Conservation (phyloP, 306 rosid species). For the Oemleria cerasiformis region DNA sequence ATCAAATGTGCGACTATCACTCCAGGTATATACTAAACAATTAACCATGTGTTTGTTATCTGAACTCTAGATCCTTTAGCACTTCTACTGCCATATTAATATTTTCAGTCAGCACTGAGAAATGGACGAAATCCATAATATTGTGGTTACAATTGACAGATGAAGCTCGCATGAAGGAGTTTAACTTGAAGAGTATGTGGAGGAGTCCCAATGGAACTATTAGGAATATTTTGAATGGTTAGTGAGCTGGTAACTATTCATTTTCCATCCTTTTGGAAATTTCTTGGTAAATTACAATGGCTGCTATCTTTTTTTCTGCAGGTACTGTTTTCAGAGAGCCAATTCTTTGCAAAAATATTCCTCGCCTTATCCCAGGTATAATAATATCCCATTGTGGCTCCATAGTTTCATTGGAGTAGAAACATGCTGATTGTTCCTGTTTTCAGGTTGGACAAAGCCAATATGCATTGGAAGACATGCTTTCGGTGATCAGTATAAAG, state of each 20-base stretch:
- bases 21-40: constrained; percentile 58
- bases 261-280: constrained; percentile 16
- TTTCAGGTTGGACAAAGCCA: constrained; percentile 87
- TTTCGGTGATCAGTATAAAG: constrained; percentile 93
- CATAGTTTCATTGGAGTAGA: constrained; percentile 1
- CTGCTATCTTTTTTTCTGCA: constrained; percentile 29
- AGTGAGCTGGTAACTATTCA: constrained; percentile 14
- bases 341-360: constrained; percentile 87
- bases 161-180: constrained; percentile 88
- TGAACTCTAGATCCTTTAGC: constrained; percentile 11
- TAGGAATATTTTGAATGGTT: constrained; percentile 95
- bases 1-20: constrained; percentile 98
- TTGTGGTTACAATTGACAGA: constrained; percentile 50
- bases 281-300: constrained; percentile 13
- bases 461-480: constrained; percentile 99
- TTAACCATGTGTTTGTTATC: not conserved
- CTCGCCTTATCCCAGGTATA: constrained; percentile 96
- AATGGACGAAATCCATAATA: constrained; percentile 21
- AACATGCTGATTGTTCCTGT: constrained; percentile 16
- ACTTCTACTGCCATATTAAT: constrained; percentile 3
- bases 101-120: constrained; percentile 5
- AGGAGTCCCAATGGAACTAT: constrained; percentile 98
- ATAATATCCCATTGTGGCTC: constrained; percentile 13
- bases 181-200: constrained; percentile 89
- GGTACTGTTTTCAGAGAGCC: constrained; percentile 99